These are phyloP conservation scores for Cyberlindnera galapagoensis DNA, from an alignment of 805 yeast genomes.

Conservation along the genomic window DNA sequence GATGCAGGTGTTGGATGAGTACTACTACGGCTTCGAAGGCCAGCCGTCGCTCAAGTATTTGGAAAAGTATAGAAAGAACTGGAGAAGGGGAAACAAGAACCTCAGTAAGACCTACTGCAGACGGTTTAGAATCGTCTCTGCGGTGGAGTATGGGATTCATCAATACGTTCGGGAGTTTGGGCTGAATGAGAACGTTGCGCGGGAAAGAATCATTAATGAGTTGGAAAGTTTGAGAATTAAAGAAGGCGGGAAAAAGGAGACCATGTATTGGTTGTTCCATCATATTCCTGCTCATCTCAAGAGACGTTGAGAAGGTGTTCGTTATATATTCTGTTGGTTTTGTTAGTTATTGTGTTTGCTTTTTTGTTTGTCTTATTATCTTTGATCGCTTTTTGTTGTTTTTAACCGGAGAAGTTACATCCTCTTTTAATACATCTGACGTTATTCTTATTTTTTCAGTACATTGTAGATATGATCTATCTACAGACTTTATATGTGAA, in stretches of 20 bases:
- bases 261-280: constrained; percentile 27
- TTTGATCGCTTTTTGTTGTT: no score
- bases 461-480: no score
- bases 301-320: constrained; percentile 10
- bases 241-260: constrained; percentile 22
- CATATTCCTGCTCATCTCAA: constrained; percentile 22
- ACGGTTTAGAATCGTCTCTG: constrained; percentile 21
- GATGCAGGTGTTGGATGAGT: constrained; percentile 24
- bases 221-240: constrained; percentile 19
- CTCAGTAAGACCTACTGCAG: constrained; percentile 22
- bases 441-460: no score
- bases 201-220: constrained; percentile 19
- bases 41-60: constrained; percentile 24
- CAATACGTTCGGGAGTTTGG: constrained; percentile 17
- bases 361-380: neutral
- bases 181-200: constrained; percentile 15
- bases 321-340: neutral
- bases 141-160: constrained; percentile 21
- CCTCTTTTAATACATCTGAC: no score
- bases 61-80: constrained; percentile 22
- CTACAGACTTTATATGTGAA: neutral
- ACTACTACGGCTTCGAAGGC: constrained; percentile 22
- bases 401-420: no score
- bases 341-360: neutral
- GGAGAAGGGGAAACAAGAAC: constrained; percentile 24